Evolutionary conservation across 2,329 filamentous ascomycete genomes (phyloP).

Genomic region (Pseudohalonectria lignicola): DNA sequence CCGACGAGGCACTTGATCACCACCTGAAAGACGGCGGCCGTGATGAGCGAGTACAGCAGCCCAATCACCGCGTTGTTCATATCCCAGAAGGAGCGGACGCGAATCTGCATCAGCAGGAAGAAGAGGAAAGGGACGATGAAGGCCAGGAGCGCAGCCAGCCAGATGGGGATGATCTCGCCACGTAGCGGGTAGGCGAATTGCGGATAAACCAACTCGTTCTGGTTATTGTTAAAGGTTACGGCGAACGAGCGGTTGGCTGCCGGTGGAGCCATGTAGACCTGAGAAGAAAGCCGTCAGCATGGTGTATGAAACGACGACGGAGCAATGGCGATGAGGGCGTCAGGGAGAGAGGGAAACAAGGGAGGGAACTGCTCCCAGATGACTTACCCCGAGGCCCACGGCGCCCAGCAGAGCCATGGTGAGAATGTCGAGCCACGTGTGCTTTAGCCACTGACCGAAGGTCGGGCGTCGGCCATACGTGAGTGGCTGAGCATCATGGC

Average conservation of each 20-base stretch:
- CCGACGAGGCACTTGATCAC: constrained; percentile 68
- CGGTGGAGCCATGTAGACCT: constrained; percentile 54
- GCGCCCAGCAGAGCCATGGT: constrained; percentile 57
- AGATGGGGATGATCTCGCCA: constrained; percentile 61
- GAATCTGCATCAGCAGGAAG: constrained; percentile 56
- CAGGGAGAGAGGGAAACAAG: too few species aligned
- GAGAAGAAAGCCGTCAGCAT: too few species aligned
- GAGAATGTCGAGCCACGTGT: constrained; percentile 54
- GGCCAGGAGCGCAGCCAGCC: constrained; percentile 55
- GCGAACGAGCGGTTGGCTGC: constrained; percentile 60
- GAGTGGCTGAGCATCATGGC: not conserved
- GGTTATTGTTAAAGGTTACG: constrained; percentile 49
- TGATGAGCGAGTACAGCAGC: constrained; percentile 58
- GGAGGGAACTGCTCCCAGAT: not conserved
- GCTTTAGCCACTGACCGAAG: constrained; percentile 61
- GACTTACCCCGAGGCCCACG: constrained; percentile 54
- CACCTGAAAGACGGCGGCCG: constrained; percentile 65
- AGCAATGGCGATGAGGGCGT: too few species aligned
- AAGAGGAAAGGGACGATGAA: constrained; percentile 51
- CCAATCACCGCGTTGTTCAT: constrained; percentile 62
- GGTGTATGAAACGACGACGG: too few species aligned
- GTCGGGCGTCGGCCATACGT: not conserved
- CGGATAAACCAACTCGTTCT: constrained; percentile 59
- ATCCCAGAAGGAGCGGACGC: constrained; percentile 58
- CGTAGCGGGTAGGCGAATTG: constrained; percentile 61